These are phyloP conservation scores for Grosmannia serpens DNA, from an alignment of 2,329 filamentous ascomycete species.

Conservation along the genomic window DNA sequence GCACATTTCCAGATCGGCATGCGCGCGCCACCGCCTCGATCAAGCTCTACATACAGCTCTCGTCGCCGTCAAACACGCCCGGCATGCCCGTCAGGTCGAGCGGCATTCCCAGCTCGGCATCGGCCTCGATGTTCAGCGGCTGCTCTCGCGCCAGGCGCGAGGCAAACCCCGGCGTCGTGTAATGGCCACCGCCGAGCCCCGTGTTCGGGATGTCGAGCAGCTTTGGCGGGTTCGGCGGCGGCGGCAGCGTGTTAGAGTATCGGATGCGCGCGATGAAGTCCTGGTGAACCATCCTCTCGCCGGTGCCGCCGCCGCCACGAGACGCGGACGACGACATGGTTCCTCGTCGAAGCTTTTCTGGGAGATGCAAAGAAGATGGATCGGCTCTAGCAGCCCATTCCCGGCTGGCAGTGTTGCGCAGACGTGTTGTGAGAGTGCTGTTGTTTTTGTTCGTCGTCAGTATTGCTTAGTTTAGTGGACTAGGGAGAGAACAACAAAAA, in stretches of 20 bases:
- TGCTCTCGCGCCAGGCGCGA: conserved; percentile 83
- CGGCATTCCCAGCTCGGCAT: conserved; percentile 96
- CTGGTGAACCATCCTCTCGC: conserved; percentile 63
- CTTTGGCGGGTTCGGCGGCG: conserved; percentile 89
- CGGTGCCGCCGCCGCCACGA: conserved; percentile 23
- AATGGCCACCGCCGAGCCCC: conserved; percentile 74
- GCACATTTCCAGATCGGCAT: not conserved
- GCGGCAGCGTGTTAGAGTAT: conserved; percentile 91
- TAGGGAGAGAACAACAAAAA: not conserved
- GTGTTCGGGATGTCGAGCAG: conserved; percentile 94
- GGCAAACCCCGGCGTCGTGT: conserved; percentile 82
- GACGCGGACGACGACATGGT: conserved; percentile 31
- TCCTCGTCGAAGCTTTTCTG: not conserved
- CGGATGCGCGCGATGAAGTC: conserved; percentile 95
- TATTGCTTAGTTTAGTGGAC: not conserved
- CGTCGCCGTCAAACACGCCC: conserved; percentile 87
- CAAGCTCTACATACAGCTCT: conserved; percentile 57
- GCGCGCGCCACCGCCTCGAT: not conserved
- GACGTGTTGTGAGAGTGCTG: not conserved
- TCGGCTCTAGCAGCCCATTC: not conserved
- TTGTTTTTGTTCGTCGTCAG: not conserved
- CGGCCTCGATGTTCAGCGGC: conserved; percentile 89
- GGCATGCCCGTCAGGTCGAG: conserved; percentile 92
- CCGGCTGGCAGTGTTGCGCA: not conserved
- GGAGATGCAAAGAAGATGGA: too few species aligned